These are phyloP conservation scores for Crucibulum laeve DNA, from an alignment of 768 basidiomycete species.

Conservation along the genomic window DNA sequence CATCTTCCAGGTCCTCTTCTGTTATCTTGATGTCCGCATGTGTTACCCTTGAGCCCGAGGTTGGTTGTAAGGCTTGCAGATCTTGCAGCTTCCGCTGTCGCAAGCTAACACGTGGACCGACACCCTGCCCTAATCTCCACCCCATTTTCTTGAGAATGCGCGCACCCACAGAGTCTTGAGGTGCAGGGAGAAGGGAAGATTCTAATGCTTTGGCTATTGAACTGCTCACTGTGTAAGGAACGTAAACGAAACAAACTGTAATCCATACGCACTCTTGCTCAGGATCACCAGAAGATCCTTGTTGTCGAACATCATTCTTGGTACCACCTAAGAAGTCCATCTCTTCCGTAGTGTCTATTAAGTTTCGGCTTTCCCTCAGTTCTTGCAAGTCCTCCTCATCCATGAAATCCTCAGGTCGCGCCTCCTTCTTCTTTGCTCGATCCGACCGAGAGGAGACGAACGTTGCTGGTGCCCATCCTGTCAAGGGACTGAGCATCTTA, in stretches of 20 bases:
- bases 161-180: slow-evolving; percentile 78
- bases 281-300: slow-evolving; percentile 30
- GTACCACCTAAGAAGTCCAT: slow-evolving; percentile 65
- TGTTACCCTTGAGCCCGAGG: slow-evolving; percentile 21
- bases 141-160: slow-evolving; percentile 93
- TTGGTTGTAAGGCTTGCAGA: slow-evolving; percentile 35
- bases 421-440: slow-evolving; percentile 57
- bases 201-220: slow-evolving; percentile 61
- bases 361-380: slow-evolving; percentile 62
- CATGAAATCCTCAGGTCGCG: slow-evolving; percentile 93
- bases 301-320: slow-evolving; percentile 34
- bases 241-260: neutral
- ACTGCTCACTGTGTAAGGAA: slow-evolving; percentile 28
- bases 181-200: slow-evolving; percentile 63
- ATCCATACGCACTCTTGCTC: slow-evolving; percentile 50
- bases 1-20: slow-evolving; percentile 75
- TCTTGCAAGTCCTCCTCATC: slow-evolving; percentile 96
- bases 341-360: slow-evolving; percentile 79
- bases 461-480: slow-evolving; percentile 93
- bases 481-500: slow-evolving; percentile 1
- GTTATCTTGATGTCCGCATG: slow-evolving; percentile 31
- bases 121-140: slow-evolving; percentile 89
- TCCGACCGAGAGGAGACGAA: slow-evolving; percentile 87
- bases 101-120: slow-evolving; percentile 84
- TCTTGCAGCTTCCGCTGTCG: slow-evolving; percentile 73